phyloP scores from a whole-genome alignment of 306 rosid genomes.

The Citrullus colocynthis region DNA sequence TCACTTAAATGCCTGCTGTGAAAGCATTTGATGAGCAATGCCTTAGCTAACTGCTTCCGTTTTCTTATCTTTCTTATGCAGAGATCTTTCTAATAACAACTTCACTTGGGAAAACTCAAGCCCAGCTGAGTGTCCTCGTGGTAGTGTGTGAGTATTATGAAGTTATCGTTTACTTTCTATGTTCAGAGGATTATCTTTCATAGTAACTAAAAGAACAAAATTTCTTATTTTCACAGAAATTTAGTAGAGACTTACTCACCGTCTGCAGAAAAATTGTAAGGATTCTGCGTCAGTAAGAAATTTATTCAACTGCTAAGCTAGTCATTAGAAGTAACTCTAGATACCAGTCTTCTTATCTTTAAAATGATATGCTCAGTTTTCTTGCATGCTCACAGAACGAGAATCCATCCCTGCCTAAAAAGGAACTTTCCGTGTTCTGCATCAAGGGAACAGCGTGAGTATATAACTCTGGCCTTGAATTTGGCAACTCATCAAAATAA shows the following conservation, averaged over 20 bases:
- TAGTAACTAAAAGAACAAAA: neutral
- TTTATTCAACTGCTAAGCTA: neutral
- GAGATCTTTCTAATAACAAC: constrained; percentile 76
- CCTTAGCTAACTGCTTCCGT: neutral
- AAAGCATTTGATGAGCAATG: neutral
- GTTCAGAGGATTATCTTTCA: neutral
- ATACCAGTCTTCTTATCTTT: neutral
- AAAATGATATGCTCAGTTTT: neutral
- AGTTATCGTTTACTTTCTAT: neutral
- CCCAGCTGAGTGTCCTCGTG: constrained; percentile 59
- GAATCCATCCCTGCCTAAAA: constrained; percentile 46
- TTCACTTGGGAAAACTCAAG: constrained; percentile 61
- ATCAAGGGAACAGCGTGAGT: constrained; percentile 30
- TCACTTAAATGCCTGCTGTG: neutral
- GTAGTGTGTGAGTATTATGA: constrained; percentile 53
- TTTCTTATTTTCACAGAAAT: constrained; percentile 51
- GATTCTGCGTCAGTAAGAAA: constrained; percentile 5
- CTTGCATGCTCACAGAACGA: constrained; percentile 26
- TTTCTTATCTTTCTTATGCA: constrained; percentile 28
- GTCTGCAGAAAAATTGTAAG: constrained; percentile 44
- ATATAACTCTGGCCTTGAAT: constrained; percentile 2
- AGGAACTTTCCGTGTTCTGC: constrained; percentile 58
- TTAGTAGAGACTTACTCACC: constrained; percentile 72
- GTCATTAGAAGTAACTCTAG: neutral
- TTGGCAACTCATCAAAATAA: neutral